Evolutionary conservation across 345 rosid species (phyloP).

Genomic region (Syzygium grande): DNA sequence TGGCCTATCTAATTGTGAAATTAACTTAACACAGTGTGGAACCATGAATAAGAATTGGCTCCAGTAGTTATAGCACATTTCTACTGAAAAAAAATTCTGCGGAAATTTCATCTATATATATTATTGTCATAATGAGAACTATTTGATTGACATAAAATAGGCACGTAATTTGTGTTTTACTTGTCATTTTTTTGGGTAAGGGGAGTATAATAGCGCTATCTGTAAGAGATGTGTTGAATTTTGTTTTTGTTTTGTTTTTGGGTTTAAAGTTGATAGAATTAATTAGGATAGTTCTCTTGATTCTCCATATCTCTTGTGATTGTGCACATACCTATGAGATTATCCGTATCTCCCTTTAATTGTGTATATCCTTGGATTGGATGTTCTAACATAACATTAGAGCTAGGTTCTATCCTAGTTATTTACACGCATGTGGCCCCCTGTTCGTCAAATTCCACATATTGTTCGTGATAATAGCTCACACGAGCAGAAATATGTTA

Average conservation of each 20-base stretch:
- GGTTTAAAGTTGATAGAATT: background rate
- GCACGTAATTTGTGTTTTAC: background rate
- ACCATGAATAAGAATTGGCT: background rate
- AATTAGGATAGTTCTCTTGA: background rate
- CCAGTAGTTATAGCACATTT: background rate
- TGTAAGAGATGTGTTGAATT: background rate
- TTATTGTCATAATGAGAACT: background rate
- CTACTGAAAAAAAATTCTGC: background rate
- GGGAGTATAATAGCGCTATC: background rate
- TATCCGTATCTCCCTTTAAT: background rate
- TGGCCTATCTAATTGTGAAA: background rate
- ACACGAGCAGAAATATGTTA: background rate
- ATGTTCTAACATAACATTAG: background rate
- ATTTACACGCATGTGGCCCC: background rate
- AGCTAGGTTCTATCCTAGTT: background rate
- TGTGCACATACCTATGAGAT: background rate
- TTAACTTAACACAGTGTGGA: background rate
- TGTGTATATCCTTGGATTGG: background rate
- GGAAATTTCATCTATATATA: background rate
- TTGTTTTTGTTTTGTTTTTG: background rate
- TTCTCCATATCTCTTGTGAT: background rate
- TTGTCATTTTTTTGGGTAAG: background rate
- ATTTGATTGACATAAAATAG: background rate
- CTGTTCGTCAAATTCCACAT: background rate
- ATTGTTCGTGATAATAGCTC: background rate